Evolutionary conservation across 225 moss, liverwort and hornwort species (phyloP), one percentile per base, ranked within the genome.

Genomic region (Bryum argenteum): DNA sequence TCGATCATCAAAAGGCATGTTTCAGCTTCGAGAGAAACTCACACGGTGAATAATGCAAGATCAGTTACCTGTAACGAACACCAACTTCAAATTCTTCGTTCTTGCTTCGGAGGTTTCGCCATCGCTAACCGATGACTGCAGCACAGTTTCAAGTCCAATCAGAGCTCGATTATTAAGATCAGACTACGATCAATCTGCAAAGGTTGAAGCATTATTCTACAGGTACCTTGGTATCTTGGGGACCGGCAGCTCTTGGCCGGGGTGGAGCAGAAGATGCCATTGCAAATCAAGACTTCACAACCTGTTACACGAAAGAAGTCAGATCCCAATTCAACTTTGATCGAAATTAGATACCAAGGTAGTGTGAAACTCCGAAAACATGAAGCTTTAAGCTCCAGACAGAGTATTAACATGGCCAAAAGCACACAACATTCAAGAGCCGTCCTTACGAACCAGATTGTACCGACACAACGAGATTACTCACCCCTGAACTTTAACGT

Each of bases 71-170:
- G 80, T 74, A 38, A 85, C 85, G 69, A 85, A 85, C 55, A 85
- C 85, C 74, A 85, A 38, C 71, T 80, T 85, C 71, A 82, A 66
- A 74, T 77, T 77, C 70, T 76, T 85, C 37, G 82, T 71, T 50
- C 74, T 77, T 64, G 74, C 71, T 82, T 71, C 79, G 19, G 82
- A 85, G 23, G 82, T 73, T 24, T 82, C 85, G 60, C 77, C 67
- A n/a, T 58, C 63, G 74, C 54, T 80, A 20, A 52, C 18, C n/a
- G 79, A 72, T 17, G 79, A 68, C 82, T 85, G 79, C 79, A 77
- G 38, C 19, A n/a, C 33, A 28, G 5, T 65, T 58, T 23, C 17
- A 7, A 22, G 0, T 48, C 24, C 20, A 71, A 73, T 22, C 11
- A 62, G 21, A n/a, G n/a, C n/a, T n/a, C n/a, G n/a, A n/a, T 2